Conservation (phyloP, 2,329 filamentous ascomycete genomes). For the Fonsecaea pedrosoi region DNA sequence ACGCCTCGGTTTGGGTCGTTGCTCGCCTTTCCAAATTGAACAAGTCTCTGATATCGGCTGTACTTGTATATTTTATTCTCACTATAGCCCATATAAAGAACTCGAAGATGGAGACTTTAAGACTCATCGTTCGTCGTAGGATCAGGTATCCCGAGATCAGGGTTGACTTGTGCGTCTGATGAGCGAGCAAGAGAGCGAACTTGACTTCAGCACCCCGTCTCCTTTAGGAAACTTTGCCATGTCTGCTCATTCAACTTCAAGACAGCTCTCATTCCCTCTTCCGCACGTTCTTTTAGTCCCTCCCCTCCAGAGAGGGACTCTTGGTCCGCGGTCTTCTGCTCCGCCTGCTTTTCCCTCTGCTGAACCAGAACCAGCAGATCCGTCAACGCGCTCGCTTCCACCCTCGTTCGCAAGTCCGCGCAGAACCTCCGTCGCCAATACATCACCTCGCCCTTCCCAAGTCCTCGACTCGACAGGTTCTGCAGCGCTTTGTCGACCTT, state of each 20-base stretch:
- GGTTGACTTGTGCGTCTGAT: background rate
- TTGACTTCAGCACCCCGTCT: slow-evolving; percentile 23
- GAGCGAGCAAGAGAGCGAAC: background rate
- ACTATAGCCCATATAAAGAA: no score
- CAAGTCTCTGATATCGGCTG: background rate
- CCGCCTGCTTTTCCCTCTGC: slow-evolving; percentile 8
- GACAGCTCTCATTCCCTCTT: slow-evolving; percentile 23
- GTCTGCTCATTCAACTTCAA: slow-evolving; percentile 16
- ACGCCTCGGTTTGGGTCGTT: no score
- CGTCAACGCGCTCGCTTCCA: slow-evolving; percentile 20
- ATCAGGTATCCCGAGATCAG: background rate
- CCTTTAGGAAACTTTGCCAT: slow-evolving; percentile 17
- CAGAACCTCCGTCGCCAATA: slow-evolving; percentile 24
- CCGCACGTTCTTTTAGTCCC: slow-evolving; percentile 7
- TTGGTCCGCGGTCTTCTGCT: background rate
- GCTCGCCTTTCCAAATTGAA: background rate
- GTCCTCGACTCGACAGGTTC: slow-evolving; percentile 16
- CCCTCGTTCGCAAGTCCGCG: slow-evolving; percentile 17
- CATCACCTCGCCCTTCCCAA: slow-evolving; percentile 9
- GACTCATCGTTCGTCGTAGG: no score
- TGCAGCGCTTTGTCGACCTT: slow-evolving; percentile 14
- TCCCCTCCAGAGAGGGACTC: background rate
- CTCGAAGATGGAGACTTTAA: no score
- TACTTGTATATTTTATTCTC: background rate
- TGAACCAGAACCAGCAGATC: slow-evolving; percentile 25